Conservation (phyloP, 768 basidiomycete species). For the Pisolithus albus region DNA sequence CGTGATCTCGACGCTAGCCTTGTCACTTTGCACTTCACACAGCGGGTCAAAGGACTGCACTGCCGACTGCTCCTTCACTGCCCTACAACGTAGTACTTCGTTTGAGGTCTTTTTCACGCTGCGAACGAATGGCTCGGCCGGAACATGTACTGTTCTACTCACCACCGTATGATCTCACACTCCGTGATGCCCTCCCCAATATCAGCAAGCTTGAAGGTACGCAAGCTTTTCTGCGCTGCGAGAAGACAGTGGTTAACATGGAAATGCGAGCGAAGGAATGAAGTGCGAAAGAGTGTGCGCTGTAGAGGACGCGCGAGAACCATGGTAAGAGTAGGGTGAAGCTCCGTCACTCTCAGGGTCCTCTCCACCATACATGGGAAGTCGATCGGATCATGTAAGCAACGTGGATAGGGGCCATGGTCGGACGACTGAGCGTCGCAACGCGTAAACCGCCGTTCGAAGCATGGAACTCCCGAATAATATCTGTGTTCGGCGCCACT, state of each 20-base stretch:
- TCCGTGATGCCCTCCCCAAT: constrained; percentile 91
- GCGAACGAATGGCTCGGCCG: constrained; percentile 17
- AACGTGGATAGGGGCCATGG: no score
- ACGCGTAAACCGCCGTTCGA: no score
- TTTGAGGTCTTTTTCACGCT: neutral
- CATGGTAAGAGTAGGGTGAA: neutral
- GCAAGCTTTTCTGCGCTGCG: constrained; percentile 32
- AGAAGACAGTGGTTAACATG: constrained; percentile 29
- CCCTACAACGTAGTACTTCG: constrained; percentile 38
- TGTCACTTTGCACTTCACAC: constrained; percentile 87
- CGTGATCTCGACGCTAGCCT: constrained; percentile 87
- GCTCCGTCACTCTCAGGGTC: no score
- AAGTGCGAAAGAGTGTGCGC: constrained; percentile 18
- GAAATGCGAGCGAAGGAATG: constrained; percentile 28
- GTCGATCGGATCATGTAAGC: no score
- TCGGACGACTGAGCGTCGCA: no score
- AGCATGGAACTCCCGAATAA: no score
- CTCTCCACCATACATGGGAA: no score
- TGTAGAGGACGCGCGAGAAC: constrained; percentile 13
- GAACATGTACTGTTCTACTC: constrained; percentile 22
- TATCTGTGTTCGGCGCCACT: no score
- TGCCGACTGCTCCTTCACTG: constrained; percentile 42
- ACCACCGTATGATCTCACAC: constrained; percentile 86
- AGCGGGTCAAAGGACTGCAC: constrained; percentile 64
- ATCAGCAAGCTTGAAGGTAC: constrained; percentile 73